phyloP scores from a whole-genome alignment of 2,329 filamentous ascomycete species.

The Myriosclerotinia curreyana region DNA sequence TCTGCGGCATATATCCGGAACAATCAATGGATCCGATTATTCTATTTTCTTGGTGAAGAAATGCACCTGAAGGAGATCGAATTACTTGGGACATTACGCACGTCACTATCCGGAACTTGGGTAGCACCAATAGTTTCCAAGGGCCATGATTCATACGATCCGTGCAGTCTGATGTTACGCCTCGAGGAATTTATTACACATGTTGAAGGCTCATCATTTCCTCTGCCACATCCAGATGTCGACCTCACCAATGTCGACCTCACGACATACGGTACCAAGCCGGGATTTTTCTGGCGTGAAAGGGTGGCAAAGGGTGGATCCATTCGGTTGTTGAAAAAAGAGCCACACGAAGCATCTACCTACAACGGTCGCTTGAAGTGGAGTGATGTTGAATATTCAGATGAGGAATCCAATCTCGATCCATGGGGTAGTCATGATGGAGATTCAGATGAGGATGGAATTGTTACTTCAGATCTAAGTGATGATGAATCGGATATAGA shows the following conservation, averaged over 20 bases:
- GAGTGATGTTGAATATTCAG: not conserved
- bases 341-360: not conserved
- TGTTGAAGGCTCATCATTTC: not conserved
- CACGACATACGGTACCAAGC: not conserved
- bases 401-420: too few species aligned
- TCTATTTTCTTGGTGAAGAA: not conserved
- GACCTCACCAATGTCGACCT: not conserved
- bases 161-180: not conserved
- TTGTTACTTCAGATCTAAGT: too few species aligned
- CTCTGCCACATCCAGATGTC: not conserved
- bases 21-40: conserved; percentile 13
- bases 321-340: not conserved
- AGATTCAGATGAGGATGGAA: too few species aligned
- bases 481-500: not conserved
- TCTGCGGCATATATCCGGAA: not conserved
- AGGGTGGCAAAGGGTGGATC: accelerated
- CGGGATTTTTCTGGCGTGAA: not conserved
- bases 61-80: not conserved
- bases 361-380: not conserved
- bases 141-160: not conserved
- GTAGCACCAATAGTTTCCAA: not conserved
- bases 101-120: not conserved
- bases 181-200: not conserved
- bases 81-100: not conserved
- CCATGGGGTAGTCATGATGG: too few species aligned